phyloP scores from a whole-genome alignment of 1,139 yeast species.

The Protomyces inundatus region DNA sequence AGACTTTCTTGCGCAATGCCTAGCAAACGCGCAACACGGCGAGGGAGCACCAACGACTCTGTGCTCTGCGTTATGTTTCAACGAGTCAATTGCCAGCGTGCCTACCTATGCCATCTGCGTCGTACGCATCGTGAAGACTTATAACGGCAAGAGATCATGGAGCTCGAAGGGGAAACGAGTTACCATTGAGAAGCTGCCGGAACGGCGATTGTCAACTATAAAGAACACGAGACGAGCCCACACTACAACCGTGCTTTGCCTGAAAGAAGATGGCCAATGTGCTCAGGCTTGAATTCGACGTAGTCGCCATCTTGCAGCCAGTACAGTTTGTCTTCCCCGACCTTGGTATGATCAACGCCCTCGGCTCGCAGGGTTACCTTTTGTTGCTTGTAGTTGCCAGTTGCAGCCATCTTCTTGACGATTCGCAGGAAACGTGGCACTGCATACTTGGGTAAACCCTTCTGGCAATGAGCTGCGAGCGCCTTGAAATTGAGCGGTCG shows the following conservation, averaged over 20 bases:
- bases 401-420: constrained; percentile 55
- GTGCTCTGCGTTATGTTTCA: no score
- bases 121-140: no score
- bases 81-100: no score
- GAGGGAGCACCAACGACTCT: no score
- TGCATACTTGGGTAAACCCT: constrained; percentile 75
- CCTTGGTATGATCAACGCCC: constrained; percentile 16
- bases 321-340: constrained; percentile 1
- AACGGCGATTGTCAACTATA: no score
- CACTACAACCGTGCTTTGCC: constrained; percentile 15
- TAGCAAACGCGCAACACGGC: no score
- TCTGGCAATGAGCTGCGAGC: constrained; percentile 44
- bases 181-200: no score
- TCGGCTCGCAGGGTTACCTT: constrained; percentile 45
- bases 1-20: no score
- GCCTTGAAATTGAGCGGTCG: constrained; percentile 38
- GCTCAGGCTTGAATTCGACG: constrained; percentile 4
- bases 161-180: no score
- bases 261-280: constrained; percentile 2
- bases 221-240: no score
- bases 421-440: constrained; percentile 78
- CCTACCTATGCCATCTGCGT: no score
- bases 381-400: constrained; percentile 82
- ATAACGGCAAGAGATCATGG: no score
- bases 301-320: constrained; percentile 17